Conservation (phyloP, 768 basidiomycete genomes). For the Chalciporus chontae region DNA sequence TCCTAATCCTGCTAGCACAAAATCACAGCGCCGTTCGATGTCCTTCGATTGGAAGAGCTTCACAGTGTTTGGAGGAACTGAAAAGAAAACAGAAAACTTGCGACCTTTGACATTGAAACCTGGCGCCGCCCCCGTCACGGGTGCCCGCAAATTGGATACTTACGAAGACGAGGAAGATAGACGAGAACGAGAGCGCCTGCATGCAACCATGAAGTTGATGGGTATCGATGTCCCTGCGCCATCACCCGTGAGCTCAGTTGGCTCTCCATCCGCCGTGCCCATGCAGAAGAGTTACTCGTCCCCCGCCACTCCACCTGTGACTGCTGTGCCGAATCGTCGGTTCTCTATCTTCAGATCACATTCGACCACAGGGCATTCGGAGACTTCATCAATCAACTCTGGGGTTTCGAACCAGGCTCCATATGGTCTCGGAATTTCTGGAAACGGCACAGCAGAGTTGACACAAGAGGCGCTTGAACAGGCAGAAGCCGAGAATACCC, state of each 20-base stretch:
- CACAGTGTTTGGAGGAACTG: conserved; percentile 59
- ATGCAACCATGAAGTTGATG: conserved; percentile 92
- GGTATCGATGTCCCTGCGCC: conserved; percentile 73
- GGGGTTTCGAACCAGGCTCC: conserved; percentile 36
- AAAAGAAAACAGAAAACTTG: conserved; percentile 61
- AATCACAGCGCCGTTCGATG: conserved; percentile 65
- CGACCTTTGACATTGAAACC: conserved; percentile 75
- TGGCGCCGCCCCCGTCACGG: conserved; percentile 50
- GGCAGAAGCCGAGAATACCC: conserved; percentile 70
- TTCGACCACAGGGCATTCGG: conserved; percentile 42
- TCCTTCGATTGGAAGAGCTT: conserved; percentile 84
- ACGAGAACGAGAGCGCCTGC: conserved; percentile 79
- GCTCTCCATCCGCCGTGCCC: conserved; percentile 31
- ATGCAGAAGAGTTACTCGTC: conserved; percentile 41
- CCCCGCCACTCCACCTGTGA: conserved; percentile 29
- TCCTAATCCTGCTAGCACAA: conserved; percentile 29
- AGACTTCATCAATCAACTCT: conserved; percentile 49
- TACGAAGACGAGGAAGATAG: conserved; percentile 91
- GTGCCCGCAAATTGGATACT: conserved; percentile 79
- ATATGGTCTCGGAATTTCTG: conserved; percentile 29
- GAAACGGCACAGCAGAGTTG: conserved; percentile 39
- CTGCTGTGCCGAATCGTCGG: conserved; percentile 38
- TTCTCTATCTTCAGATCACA: conserved; percentile 71
- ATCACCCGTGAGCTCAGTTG: conserved; percentile 30
- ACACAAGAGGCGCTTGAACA: conserved; percentile 77